phyloP scores from a whole-genome alignment of 2,329 filamentous ascomycete species.

The Uncinocarpus reesii region DNA sequence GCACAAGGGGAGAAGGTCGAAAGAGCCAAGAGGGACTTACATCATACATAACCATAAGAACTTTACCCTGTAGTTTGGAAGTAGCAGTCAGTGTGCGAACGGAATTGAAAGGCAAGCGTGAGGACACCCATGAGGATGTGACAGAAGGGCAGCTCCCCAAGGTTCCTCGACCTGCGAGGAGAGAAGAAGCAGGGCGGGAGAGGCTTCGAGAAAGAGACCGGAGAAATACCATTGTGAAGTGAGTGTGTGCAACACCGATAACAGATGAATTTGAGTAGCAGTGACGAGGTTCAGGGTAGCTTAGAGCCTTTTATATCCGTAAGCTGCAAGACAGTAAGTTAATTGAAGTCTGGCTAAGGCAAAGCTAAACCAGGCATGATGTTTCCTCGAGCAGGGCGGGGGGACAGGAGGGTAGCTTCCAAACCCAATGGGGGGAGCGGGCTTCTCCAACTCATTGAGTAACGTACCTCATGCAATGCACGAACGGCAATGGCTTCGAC shows the following conservation, averaged over 20 bases:
- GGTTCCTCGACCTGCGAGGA: slow-evolving; percentile 33
- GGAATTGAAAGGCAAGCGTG: slow-evolving; percentile 39
- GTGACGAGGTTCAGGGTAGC: neutral
- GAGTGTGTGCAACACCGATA: neutral
- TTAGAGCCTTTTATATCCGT: neutral
- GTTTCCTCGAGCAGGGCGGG: neutral
- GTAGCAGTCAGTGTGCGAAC: slow-evolving; percentile 55
- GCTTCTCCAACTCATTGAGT: slow-evolving; percentile 6
- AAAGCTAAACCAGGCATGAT: neutral
- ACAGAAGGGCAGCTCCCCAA: slow-evolving; percentile 5
- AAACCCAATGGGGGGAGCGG: neutral
- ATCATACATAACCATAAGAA: slow-evolving; percentile 89
- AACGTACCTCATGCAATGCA: neutral
- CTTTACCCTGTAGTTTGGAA: slow-evolving; percentile 75
- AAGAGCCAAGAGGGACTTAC: slow-evolving; percentile 41
- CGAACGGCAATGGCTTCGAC: neutral
- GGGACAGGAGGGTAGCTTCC: neutral
- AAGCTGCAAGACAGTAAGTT: neutral
- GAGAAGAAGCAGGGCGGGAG: slow-evolving; percentile 45
- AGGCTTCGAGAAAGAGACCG: slow-evolving; percentile 49
- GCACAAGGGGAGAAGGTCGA: neutral
- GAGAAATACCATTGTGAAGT: slow-evolving; percentile 51
- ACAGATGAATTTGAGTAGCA: neutral
- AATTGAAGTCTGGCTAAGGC: neutral
- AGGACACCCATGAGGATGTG: slow-evolving; percentile 18